Percentiles rank a stretch among this genome's conserved stretches.
Conservation (phyloP, 1,284 basidiomycete species). For the Rugosomyces carneus region DNA sequence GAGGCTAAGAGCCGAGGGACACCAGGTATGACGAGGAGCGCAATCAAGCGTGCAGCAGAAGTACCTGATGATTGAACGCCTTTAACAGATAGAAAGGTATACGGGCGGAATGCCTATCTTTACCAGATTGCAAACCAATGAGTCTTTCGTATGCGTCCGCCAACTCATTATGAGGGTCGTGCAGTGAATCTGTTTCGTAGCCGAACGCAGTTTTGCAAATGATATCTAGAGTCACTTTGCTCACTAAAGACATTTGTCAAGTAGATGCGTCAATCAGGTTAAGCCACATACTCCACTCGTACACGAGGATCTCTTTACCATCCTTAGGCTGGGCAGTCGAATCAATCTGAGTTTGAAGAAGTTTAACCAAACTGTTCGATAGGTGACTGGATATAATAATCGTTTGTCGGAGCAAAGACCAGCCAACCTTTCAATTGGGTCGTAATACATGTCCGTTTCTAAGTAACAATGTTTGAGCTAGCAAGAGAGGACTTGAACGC, state of each 20-base stretch:
- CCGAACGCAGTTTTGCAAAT: constrained; percentile 46
- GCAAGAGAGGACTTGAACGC: background rate
- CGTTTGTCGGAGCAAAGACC: background rate
- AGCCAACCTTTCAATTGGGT: constrained; percentile 38
- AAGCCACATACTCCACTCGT: constrained; percentile 39
- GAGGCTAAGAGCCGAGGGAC: constrained; percentile 24
- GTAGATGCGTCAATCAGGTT: background rate
- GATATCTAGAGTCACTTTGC: constrained; percentile 46
- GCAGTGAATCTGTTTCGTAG: constrained; percentile 40
- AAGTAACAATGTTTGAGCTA: constrained; percentile 13
- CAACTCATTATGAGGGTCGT: constrained; percentile 40
- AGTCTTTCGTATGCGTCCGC: constrained; percentile 41
- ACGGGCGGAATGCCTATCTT: background rate
- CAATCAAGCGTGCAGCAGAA: constrained; percentile 34
- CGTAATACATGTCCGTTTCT: constrained; percentile 45
- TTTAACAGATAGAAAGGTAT: background rate
- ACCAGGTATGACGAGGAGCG: constrained; percentile 33
- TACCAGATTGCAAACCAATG: constrained; percentile 36
- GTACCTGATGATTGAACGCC: constrained; percentile 21
- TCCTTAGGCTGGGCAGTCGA: constrained; percentile 18
- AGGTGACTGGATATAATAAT: constrained; percentile 1
- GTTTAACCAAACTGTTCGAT: constrained; percentile 30
- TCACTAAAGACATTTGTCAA: constrained; percentile 27
- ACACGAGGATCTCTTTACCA: constrained; percentile 32
- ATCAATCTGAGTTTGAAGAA: constrained; percentile 30